Evolutionary conservation across 2,329 filamentous ascomycete species (phyloP).

Genomic region (Neoarthrinium moseri): DNA sequence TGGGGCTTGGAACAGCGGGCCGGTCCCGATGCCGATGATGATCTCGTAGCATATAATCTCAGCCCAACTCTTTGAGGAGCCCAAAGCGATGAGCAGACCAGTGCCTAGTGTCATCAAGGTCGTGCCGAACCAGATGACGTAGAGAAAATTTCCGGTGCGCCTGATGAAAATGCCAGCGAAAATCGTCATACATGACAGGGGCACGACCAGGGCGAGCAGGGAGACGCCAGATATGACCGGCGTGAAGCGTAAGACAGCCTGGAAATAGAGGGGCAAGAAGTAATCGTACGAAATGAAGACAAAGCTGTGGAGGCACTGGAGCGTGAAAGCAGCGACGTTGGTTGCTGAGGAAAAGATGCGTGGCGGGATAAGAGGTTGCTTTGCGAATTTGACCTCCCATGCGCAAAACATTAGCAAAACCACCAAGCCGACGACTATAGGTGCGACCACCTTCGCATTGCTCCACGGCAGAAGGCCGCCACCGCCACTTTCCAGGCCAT

Average conservation of each 20-base stretch:
- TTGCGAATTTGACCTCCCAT: conserved; percentile 31
- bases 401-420: background rate
- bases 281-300: conserved; percentile 39
- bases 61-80: conserved; percentile 21
- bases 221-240: conserved; percentile 30
- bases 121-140: conserved; percentile 36
- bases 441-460: background rate
- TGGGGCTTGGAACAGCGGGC: conserved; percentile 34
- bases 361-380: conserved; percentile 31
- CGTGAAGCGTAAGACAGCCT: conserved; percentile 33
- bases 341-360: conserved; percentile 28
- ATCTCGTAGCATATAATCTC: conserved; percentile 43
- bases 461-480: conserved; percentile 54
- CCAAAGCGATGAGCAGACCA: conserved; percentile 29
- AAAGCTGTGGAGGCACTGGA: conserved; percentile 31
- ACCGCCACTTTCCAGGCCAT: conserved; percentile 40
- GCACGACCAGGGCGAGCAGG: conserved; percentile 32
- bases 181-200: conserved; percentile 28
- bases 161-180: conserved; percentile 26
- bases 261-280: conserved; percentile 38
- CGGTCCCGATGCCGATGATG: conserved; percentile 35
- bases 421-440: background rate
- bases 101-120: conserved; percentile 31
- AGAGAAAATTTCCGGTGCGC: conserved; percentile 26
- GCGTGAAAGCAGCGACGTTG: conserved; percentile 24